These are phyloP conservation scores for Marchantia paleacea DNA, from an alignment of 225 moss, liverwort and hornwort species.

Conservation along the genomic window DNA sequence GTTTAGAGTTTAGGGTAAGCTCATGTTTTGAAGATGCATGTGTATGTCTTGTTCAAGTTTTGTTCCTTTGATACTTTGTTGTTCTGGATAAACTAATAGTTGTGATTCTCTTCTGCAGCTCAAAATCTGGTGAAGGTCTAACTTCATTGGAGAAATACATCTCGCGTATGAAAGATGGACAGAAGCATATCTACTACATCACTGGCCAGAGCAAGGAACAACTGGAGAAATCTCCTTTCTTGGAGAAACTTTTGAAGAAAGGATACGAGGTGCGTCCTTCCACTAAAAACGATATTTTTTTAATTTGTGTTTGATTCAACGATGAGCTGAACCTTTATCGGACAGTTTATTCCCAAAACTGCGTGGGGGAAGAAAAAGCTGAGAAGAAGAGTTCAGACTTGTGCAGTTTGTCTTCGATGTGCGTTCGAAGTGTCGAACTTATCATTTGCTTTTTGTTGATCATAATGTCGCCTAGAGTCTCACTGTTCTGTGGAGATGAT, in stretches of 20 bases:
- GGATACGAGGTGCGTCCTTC: slow-evolving; percentile 71
- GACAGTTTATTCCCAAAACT: too few species aligned
- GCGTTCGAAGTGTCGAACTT: too few species aligned
- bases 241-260: slow-evolving; percentile 90
- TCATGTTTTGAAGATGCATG: too few species aligned
- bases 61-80: neutral
- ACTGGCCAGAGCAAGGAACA: slow-evolving; percentile 88
- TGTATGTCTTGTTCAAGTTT: neutral
- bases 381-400: too few species aligned
- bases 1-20: neutral
- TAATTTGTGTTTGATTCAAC: too few species aligned
- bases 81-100: neutral
- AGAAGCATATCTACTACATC: slow-evolving; percentile 92
- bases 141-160: slow-evolving; percentile 89
- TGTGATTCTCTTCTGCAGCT: slow-evolving; percentile 43
- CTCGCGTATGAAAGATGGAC: slow-evolving; percentile 89
- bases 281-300: too few species aligned
- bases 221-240: slow-evolving; percentile 91
- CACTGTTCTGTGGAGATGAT: too few species aligned
- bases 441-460: too few species aligned
- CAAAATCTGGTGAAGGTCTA: slow-evolving; percentile 82
- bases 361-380: too few species aligned
- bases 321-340: too few species aligned
- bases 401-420: too few species aligned
- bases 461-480: too few species aligned